These are phyloP conservation scores for Sclerotinia glacialis DNA, from an alignment of 2,329 filamentous ascomycete genomes.

Conservation along the genomic window DNA sequence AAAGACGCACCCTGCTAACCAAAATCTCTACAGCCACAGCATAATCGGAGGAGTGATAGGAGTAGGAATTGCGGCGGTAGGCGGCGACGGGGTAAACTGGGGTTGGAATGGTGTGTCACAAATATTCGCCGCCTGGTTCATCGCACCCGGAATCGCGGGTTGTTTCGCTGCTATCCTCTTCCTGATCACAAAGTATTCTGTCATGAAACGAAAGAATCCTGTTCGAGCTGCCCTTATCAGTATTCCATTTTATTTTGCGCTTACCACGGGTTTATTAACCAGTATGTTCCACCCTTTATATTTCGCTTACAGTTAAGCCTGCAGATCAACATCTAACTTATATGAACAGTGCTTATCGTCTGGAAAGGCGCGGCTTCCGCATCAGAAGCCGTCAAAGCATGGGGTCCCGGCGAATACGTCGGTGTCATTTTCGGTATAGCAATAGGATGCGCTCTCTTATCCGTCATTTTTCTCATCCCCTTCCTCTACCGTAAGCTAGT, in stretches of 20 bases:
- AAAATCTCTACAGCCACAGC: slow-evolving; percentile 49
- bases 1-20: neutral
- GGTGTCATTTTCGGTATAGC: slow-evolving; percentile 36
- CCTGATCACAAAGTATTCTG: slow-evolving; percentile 67
- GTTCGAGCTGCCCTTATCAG: slow-evolving; percentile 70
- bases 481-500: slow-evolving; percentile 38
- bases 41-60: slow-evolving; percentile 67
- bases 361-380: slow-evolving; percentile 11
- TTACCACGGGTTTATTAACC: slow-evolving; percentile 2
- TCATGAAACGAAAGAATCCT: slow-evolving; percentile 69
- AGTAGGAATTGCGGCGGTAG: slow-evolving; percentile 66
- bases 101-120: slow-evolving; percentile 49
- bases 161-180: slow-evolving; percentile 67
- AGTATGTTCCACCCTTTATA: slow-evolving; percentile 31
- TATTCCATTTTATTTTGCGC: slow-evolving; percentile 66
- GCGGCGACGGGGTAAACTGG: slow-evolving; percentile 62
- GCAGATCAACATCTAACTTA: slow-evolving; percentile 29
- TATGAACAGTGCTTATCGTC: neutral
- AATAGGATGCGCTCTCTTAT: slow-evolving; percentile 26
- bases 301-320: slow-evolving; percentile 28
- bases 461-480: slow-evolving; percentile 41
- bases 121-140: slow-evolving; percentile 65
- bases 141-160: slow-evolving; percentile 67
- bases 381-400: slow-evolving; percentile 34
- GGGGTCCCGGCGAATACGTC: slow-evolving; percentile 38